Base-by-base conservation (phyloP, 2,329 filamentous ascomycete genomes). In the Fonsecaea erecta region DNA sequence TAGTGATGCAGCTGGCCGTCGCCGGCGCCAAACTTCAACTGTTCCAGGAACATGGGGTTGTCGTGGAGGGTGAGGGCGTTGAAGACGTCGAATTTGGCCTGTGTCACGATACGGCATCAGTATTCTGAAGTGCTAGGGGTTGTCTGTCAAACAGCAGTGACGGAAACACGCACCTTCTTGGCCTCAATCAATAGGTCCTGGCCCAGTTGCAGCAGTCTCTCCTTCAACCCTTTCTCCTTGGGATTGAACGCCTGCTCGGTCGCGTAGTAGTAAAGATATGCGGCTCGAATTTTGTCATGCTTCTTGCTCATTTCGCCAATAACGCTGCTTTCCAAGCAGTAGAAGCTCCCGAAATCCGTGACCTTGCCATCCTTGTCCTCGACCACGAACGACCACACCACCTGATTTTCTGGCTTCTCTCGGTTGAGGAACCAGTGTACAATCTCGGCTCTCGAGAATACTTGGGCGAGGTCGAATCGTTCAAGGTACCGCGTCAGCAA, bases 1-100 rank as follows among this genome's bases (percentile, higher is more conserved):
- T 99, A 99, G 80, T 93, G 99, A 78, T 99, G 93, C 72, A 99
- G 83, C 77, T 95, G 92, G 53, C 95, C 95, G 76, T 99, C 95
- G 34, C 95, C 95, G 4, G 90, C 89, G 52, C 94, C 95, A 74
- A 97, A 99, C 78, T 96, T 96, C 75, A 97, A 92, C 71, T 97
- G 85, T 75, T 94, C 89, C 5, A 99, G 84, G 85, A 99, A 98
- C 21, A 98, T 84, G 0, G 88, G 90, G 77, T 99, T 99, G 78
- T 99, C 94, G 79, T 97, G 89, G 43, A 97, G 84, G 0, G 93
- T 96, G 62, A 99, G 84, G 0, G 93, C 94, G 75, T 99, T 99
- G 83, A 98, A 96, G 64, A 99, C 95, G 76, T 99, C 95, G 74
- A 98, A 97, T 70, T 90, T 88, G 74, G 82, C 84, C 81, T 87